Conservation (phyloP, 2,329 filamentous ascomycete genomes). For the Penicillium sp. region DNA sequence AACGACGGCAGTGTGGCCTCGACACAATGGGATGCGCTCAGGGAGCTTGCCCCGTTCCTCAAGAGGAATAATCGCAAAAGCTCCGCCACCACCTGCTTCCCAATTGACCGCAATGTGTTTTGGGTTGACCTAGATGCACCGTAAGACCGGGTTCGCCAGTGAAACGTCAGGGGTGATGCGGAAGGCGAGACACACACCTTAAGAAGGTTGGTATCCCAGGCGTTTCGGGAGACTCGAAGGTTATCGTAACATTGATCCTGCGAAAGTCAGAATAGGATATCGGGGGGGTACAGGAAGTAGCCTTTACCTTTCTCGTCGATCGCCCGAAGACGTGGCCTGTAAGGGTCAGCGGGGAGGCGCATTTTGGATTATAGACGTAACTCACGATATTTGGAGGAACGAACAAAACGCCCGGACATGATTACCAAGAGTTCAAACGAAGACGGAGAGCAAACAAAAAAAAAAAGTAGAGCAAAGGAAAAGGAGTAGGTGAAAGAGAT, state of each 20-base stretch:
- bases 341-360: constrained; percentile 31
- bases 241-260: constrained; percentile 98
- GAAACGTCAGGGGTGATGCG: constrained; percentile 30
- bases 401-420: constrained; percentile 71
- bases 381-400: constrained; percentile 71
- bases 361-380: constrained; percentile 17
- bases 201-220: constrained; percentile 97
- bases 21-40: constrained; percentile 89
- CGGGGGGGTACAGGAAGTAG: not conserved
- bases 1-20: constrained; percentile 91
- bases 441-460: constrained; percentile 7
- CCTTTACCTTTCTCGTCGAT: constrained; percentile 72
- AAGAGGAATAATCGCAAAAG: constrained; percentile 92
- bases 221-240: constrained; percentile 93
- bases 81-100: constrained; percentile 92
- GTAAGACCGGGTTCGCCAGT: constrained; percentile 12
- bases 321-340: constrained; percentile 97
- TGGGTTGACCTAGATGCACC: constrained; percentile 71
- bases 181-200: constrained; percentile 66
- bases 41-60: constrained; percentile 86
- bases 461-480: constrained; percentile 6
- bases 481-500: constrained; percentile 22
- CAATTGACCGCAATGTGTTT: constrained; percentile 97
- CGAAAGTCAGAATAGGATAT: constrained; percentile 6
- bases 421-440: constrained; percentile 15